Percentiles rank a stretch among this genome's conserved stretches.
phyloP scores from a whole-genome alignment of 2,329 filamentous ascomycete species.

The Colletotrichum trifolii region DNA sequence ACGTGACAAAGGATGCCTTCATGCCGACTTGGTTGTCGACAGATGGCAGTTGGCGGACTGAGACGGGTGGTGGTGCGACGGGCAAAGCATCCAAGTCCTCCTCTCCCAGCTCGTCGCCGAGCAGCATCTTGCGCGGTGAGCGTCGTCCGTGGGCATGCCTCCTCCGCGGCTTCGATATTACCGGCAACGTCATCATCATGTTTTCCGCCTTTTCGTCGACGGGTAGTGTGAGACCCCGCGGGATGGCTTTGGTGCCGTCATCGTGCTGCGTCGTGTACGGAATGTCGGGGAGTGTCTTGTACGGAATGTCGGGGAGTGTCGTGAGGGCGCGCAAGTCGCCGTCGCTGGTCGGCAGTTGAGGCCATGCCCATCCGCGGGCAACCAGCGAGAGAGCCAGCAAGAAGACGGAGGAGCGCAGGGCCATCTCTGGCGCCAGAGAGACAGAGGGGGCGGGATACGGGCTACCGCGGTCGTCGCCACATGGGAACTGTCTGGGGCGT shows the following conservation, averaged over 20 bases:
- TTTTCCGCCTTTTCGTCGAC: slow-evolving; percentile 17
- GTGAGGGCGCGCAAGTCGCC: slow-evolving; percentile 15
- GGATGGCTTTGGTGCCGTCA: slow-evolving; percentile 2
- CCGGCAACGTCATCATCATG: slow-evolving; percentile 31
- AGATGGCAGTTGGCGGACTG: slow-evolving; percentile 18
- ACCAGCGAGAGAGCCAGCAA: slow-evolving; percentile 35
- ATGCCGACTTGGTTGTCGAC: slow-evolving; percentile 29
- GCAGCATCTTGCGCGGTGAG: slow-evolving; percentile 15
- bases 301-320: slow-evolving; percentile 36
- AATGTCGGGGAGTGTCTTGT: slow-evolving; percentile 36
- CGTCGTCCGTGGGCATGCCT: slow-evolving; percentile 10
- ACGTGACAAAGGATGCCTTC: slow-evolving; percentile 39
- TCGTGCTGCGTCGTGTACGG: slow-evolving; percentile 25
- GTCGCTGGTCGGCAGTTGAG: slow-evolving; percentile 36
- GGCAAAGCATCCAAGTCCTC: slow-evolving; percentile 19
- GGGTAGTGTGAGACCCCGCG: slow-evolving; percentile 26
- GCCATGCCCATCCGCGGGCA: slow-evolving; percentile 30
- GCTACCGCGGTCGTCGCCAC: slow-evolving; percentile 36
- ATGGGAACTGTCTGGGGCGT: slow-evolving; percentile 25
- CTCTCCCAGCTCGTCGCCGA: slow-evolving; percentile 18
- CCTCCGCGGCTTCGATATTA: slow-evolving; percentile 19
- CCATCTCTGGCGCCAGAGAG: slow-evolving; percentile 25
- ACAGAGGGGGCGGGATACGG: slow-evolving; percentile 11
- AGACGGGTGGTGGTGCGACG: slow-evolving; percentile 9
- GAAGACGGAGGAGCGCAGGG: slow-evolving; percentile 27